Conservation (phyloP, 73 alveolate genomes). For the Stentor coeruleus region DNA sequence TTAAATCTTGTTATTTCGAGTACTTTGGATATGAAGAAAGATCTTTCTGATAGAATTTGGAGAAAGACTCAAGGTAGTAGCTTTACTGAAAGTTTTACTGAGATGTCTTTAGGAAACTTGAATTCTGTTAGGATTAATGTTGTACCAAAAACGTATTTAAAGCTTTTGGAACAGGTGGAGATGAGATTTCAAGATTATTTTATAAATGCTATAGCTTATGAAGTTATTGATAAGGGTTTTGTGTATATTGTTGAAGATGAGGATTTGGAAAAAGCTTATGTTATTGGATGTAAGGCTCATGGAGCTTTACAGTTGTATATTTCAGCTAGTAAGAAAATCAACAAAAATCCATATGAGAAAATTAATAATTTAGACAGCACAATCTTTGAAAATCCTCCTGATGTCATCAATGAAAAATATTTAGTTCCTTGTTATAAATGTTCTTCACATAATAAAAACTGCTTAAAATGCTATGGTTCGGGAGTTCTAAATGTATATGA, state of each 20-base stretch:
- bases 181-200: no score
- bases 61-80: no score
- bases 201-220: background rate
- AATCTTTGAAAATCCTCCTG: constrained; percentile 25
- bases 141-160: no score
- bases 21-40: no score
- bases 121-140: no score
- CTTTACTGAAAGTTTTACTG: no score
- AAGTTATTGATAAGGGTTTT: background rate
- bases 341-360: background rate
- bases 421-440: constrained; percentile 5
- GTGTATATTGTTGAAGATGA: constrained; percentile 21
- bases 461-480: background rate
- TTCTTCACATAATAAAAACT: background rate
- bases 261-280: constrained; percentile 29
- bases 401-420: constrained; percentile 24
- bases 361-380: no score
- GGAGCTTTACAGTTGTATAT: background rate
- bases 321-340: background rate
- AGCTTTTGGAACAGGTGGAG: no score
- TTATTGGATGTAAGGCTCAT: constrained; percentile 24
- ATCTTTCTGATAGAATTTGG: no score
- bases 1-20: no score
- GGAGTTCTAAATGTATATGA: background rate
- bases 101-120: no score